Conservation (phyloP, 108 stramenopile species). For the Cylindrotheca closterium region DNA sequence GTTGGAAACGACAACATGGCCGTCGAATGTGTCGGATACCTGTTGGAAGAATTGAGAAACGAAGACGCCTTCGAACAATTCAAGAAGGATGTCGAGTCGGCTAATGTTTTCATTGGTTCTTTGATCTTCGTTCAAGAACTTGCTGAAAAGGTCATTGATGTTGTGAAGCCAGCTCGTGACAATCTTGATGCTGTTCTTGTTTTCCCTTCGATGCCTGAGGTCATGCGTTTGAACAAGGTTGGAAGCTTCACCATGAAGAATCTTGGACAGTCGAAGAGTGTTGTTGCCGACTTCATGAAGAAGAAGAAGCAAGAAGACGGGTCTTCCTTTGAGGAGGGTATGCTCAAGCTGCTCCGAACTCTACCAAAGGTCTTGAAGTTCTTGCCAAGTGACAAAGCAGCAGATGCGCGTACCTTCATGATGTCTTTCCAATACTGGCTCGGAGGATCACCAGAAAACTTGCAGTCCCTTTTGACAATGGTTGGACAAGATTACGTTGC, state of each 20-base stretch:
- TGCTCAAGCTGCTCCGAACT: conserved; percentile 95
- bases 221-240: conserved; percentile 97
- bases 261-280: conserved; percentile 93
- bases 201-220: conserved; percentile 97
- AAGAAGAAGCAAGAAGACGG: conserved; percentile 97
- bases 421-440: conserved; percentile 99
- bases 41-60: conserved; percentile 93
- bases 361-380: conserved; percentile 97
- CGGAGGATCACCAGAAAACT: conserved; percentile 92
- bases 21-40: conserved; percentile 95
- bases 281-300: conserved; percentile 97
- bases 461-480: conserved; percentile 89
- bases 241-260: conserved; percentile 96
- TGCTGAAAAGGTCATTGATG: conserved; percentile 93
- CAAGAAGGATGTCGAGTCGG: conserved; percentile 88
- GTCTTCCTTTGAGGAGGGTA: conserved; percentile 95
- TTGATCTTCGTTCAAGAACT: conserved; percentile 97
- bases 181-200: conserved; percentile 90
- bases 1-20: conserved; percentile 92
- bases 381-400: conserved; percentile 94
- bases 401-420: conserved; percentile 96
- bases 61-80: conserved; percentile 87
- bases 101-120: conserved; percentile 95
- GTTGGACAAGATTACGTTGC: conserved; percentile 92
- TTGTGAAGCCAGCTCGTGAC: conserved; percentile 85